Percentiles rank a stretch among this genome's conserved stretches.
Evolutionary conservation across 2,329 filamentous ascomycete genomes (phyloP).

Genomic region (Colletotrichum costaricense): DNA sequence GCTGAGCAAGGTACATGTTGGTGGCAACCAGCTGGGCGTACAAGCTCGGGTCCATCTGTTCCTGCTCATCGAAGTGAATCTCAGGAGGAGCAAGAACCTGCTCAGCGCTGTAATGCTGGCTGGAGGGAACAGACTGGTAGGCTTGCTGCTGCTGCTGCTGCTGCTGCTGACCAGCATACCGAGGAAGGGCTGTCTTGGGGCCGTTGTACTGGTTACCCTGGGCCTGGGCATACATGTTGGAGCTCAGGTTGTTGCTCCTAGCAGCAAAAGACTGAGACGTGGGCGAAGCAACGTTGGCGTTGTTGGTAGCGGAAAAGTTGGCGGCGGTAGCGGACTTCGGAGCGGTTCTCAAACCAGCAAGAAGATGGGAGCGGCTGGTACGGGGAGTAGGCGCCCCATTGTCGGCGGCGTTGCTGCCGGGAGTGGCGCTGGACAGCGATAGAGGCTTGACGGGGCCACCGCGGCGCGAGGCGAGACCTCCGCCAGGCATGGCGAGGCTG

Average conservation of each 20-base stretch:
- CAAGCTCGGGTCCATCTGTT: slow-evolving; percentile 84
- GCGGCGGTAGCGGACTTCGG: slow-evolving; percentile 85
- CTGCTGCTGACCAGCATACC: slow-evolving; percentile 51
- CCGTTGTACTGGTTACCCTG: slow-evolving; percentile 58
- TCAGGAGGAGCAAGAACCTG: slow-evolving; percentile 88
- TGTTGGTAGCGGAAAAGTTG: slow-evolving; percentile 73
- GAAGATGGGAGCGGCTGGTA: slow-evolving; percentile 92
- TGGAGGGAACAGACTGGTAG: slow-evolving; percentile 41
- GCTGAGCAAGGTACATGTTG: slow-evolving; percentile 91
- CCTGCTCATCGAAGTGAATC: slow-evolving; percentile 77
- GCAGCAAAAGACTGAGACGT: slow-evolving; percentile 53
- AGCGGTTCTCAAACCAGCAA: slow-evolving; percentile 92
- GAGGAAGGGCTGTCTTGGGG: slow-evolving; percentile 69
- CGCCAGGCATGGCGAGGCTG: slow-evolving; percentile 79
- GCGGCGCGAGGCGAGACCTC: slow-evolving; percentile 85
- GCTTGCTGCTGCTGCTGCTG: slow-evolving; percentile 46
- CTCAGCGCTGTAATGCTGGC: slow-evolving; percentile 74
- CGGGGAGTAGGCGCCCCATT: slow-evolving; percentile 83
- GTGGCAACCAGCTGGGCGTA: slow-evolving; percentile 92
- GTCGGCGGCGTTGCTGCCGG: slow-evolving; percentile 74
- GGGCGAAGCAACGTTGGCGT: slow-evolving; percentile 50
- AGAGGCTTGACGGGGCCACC: slow-evolving; percentile 92
- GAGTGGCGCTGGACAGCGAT: slow-evolving; percentile 79
- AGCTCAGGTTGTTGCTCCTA: slow-evolving; percentile 54
- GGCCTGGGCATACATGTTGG: slow-evolving; percentile 57